These are phyloP conservation scores for Fraxinus angustifolia DNA, from an alignment of 305 asterid species.

Conservation along the genomic window DNA sequence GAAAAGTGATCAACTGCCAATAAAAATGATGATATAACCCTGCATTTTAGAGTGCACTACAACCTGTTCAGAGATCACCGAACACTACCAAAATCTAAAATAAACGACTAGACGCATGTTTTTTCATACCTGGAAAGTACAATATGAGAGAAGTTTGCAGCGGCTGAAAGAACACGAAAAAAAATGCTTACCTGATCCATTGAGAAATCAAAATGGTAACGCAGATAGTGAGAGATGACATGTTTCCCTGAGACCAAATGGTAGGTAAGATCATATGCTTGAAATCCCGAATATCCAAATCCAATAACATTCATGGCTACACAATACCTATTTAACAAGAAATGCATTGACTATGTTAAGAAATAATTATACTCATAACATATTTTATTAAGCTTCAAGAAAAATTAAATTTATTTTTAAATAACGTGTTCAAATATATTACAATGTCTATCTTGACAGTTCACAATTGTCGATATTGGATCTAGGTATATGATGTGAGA, in stretches of 20 bases:
- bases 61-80: not conserved
- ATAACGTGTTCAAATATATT: not conserved
- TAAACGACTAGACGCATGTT: not conserved
- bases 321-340: slow-evolving; percentile 43
- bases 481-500: not conserved
- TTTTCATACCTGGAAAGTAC: not conserved
- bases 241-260: slow-evolving; percentile 55
- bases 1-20: not conserved
- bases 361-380: not conserved
- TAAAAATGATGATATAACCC: not conserved
- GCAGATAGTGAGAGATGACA: slow-evolving; percentile 41
- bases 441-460: not conserved
- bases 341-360: not conserved
- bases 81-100: not conserved
- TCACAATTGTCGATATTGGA: not conserved
- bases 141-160: not conserved
- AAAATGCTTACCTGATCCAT: slow-evolving; percentile 73
- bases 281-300: slow-evolving; percentile 69
- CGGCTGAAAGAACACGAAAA: not conserved
- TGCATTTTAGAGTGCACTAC: not conserved
- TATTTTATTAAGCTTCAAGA: not conserved
- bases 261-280: slow-evolving; percentile 56
- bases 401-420: not conserved
- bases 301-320: slow-evolving; percentile 72
- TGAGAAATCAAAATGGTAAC: slow-evolving; percentile 56